Evolutionary conservation across 805 yeast genomes (phyloP), one percentile per base, ranked within the genome.

Genomic region (Candida adriatica): DNA sequence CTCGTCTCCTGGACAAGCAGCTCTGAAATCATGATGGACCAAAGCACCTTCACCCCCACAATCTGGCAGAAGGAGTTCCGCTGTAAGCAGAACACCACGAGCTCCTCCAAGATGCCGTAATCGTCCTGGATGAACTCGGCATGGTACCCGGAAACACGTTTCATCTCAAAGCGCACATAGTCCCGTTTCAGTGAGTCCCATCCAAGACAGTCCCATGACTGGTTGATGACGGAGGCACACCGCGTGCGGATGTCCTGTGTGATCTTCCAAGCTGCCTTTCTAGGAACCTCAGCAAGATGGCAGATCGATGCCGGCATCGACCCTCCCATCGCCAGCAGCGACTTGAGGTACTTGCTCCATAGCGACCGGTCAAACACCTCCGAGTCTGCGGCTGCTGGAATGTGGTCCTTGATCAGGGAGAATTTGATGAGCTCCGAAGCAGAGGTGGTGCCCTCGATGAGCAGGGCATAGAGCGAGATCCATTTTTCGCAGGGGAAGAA

Each of bases 191-290:
- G 54, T 3, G 76, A 67, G 9, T 70, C 72, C 73, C 77, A 68
- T 13, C 86, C 92, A 30, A 86, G 62, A 9, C 69, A 59, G 39
- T 77, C 78, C 96, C 96, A 86, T n/a, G 74, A 66, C 32, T 65
- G 68, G 34, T 66, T 62, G 9, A 85, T 44, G 26, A 83, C 54
- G 10, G 41, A 42, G 0, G 86, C 73, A 26, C 79, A 67, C 39
- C 79, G 61, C 9, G 66, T 65, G 40, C 94, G 67, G 41, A 83
- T 58, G 45, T 73, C 76, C 8, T 76, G 78, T 1, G 84, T 68
- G 26, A 84, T 71, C 32, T 64, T 64, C 56, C 60, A 63, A 38
- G 87, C 74, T 1, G 87, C 87, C 40, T 74, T 74, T 51, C 79
- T 68, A 25, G 94, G 86, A 33, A 82, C 75, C 25, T 73, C 79